Percentiles rank a stretch among this genome's conserved stretches.
Evolutionary conservation across 352 stramenopile species (phyloP).

Genomic region (Phytopythium delawarense): DNA sequence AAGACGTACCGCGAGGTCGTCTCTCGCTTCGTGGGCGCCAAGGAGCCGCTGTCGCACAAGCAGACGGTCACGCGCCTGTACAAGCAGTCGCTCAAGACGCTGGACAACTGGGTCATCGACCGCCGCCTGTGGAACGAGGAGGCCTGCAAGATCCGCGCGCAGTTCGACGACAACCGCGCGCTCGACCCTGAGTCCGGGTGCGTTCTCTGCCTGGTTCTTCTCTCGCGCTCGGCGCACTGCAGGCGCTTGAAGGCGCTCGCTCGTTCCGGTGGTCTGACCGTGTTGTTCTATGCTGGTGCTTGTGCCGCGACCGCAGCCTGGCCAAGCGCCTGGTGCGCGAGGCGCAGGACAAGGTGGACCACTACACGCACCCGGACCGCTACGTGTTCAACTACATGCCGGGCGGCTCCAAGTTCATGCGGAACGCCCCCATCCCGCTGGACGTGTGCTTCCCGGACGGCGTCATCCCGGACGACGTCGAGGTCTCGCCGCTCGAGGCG

Average conservation of each 20-base stretch:
- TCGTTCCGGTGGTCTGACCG: conserved; percentile 30
- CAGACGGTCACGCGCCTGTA: conserved; percentile 92
- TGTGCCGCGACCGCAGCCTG: conserved; percentile 28
- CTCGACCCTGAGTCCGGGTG: conserved; percentile 61
- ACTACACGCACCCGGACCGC: conserved; percentile 95
- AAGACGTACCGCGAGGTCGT: conserved; percentile 83
- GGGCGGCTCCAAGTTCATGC: conserved; percentile 97
- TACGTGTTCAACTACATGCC: conserved; percentile 99
- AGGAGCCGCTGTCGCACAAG: conserved; percentile 80
- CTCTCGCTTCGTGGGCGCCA: conserved; percentile 47
- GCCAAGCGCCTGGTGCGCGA: conserved; percentile 87
- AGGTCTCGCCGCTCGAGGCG: conserved; percentile 77
- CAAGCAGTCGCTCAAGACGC: conserved; percentile 92
- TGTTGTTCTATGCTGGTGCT: conserved; percentile 4
- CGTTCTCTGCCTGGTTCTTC: conserved; percentile 4
- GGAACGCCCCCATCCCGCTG: conserved; percentile 95
- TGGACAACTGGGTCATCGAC: conserved; percentile 94
- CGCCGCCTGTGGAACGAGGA: conserved; percentile 95
- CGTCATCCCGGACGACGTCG: conserved; percentile 78
- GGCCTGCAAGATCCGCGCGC: conserved; percentile 87
- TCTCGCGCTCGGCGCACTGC: background rate
- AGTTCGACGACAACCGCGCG: conserved; percentile 88
- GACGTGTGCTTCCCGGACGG: conserved; percentile 90
- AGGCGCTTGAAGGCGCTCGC: background rate
- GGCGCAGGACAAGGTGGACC: conserved; percentile 90